phyloP scores from a whole-genome alignment of 164 flowering plant species.

The Vitis riparia region DNA sequence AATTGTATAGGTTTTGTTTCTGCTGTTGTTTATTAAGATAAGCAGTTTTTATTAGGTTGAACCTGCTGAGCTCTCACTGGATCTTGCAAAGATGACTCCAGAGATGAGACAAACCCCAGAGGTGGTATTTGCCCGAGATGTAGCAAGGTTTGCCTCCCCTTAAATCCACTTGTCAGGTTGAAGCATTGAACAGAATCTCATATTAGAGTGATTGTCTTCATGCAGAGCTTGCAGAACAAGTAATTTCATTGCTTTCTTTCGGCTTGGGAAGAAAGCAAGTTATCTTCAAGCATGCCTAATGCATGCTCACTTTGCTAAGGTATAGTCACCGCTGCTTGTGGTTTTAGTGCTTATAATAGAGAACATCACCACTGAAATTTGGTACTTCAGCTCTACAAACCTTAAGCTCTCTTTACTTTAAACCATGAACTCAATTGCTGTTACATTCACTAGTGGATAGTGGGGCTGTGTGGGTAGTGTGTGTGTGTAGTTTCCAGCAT shows the following conservation, averaged over 20 bases:
- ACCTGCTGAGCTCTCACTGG: slow-evolving; percentile 98
- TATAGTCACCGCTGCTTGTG: slow-evolving; percentile 20
- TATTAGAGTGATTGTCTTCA: slow-evolving; percentile 7
- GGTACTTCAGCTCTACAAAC: background rate
- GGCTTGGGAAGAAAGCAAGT: slow-evolving; percentile 81
- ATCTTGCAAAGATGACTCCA: slow-evolving; percentile 95
- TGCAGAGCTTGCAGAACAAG: slow-evolving; percentile 94
- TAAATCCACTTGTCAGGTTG: background rate
- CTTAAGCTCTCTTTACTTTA: background rate
- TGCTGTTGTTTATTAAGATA: slow-evolving; percentile 18
- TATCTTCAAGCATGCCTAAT: slow-evolving; percentile 97
- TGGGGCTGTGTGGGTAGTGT: background rate
- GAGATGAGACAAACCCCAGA: slow-evolving; percentile 82
- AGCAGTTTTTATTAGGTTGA: slow-evolving; percentile 69
- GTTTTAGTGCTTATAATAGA: background rate
- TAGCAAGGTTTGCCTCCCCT: slow-evolving; percentile 68
- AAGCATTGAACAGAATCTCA: slow-evolving; percentile 15
- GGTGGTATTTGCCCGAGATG: slow-evolving; percentile 93
- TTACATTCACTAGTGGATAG: background rate
- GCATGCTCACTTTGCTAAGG: slow-evolving; percentile 99
- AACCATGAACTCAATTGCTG: background rate
- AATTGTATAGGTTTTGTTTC: slow-evolving; percentile 10
- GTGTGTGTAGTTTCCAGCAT: background rate
- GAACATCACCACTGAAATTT: background rate
- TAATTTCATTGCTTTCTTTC: slow-evolving; percentile 89